These are phyloP conservation scores for Aspergillus pseudoterreus DNA, from an alignment of 2,329 filamentous ascomycete genomes.

Conservation along the genomic window DNA sequence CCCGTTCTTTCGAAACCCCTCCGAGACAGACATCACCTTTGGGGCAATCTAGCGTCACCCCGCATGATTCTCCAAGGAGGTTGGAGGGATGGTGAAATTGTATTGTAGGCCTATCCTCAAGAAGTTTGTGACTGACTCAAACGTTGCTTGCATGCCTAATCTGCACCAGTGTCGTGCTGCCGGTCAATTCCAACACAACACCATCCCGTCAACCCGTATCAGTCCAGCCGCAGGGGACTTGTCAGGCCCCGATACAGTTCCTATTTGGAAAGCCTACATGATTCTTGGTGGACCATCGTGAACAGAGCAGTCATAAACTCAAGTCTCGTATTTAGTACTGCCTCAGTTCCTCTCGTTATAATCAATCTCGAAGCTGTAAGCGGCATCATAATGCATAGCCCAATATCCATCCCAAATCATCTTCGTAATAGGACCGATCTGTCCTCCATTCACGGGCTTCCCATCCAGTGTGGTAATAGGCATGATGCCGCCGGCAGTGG, in stretches of 20 bases:
- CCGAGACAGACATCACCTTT: background rate
- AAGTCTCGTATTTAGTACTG: no score
- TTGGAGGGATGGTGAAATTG: background rate
- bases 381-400: constrained; percentile 44
- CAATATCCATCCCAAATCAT: constrained; percentile 52
- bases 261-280: constrained; percentile 33
- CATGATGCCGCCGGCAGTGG: constrained; percentile 53
- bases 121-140: background rate
- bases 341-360: background rate
- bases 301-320: no score
- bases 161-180: background rate
- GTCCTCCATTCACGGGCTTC: constrained; percentile 38
- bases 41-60: background rate
- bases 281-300: no score
- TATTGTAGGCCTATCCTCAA: background rate
- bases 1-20: background rate
- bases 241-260: constrained; percentile 53
- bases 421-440: constrained; percentile 45
- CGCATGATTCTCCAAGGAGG: background rate
- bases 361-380: constrained; percentile 29
- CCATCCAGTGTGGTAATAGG: constrained; percentile 49
- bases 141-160: background rate
- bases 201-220: background rate
- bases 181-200: no score
- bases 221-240: background rate